Conservation (phyloP, 108 stramenopile species). For the Nannochloropsis salina region DNA sequence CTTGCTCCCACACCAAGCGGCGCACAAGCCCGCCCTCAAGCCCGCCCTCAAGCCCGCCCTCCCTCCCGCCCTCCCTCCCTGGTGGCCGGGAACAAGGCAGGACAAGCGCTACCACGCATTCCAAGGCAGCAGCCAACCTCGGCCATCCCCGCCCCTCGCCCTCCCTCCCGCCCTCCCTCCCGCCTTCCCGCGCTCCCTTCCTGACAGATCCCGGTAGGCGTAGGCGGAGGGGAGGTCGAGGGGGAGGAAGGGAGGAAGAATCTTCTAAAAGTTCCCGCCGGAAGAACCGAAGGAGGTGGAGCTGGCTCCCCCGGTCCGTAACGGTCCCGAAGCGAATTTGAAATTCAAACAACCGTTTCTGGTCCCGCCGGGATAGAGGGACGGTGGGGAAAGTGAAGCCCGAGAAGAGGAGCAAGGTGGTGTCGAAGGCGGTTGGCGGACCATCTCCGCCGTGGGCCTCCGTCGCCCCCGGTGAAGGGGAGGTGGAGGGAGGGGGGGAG, state of each 20-base stretch:
- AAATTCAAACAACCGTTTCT: not conserved
- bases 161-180: no score
- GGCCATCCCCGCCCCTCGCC: no score
- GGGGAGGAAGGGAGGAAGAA: not conserved
- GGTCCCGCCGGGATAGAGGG: not conserved
- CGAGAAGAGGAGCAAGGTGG: not conserved
- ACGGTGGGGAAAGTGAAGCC: not conserved
- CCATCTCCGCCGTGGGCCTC: no score
- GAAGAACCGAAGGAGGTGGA: not conserved
- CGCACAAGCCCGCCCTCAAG: not conserved
- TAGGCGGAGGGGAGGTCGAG: not conserved
- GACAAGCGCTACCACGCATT: no score
- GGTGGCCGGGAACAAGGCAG: not conserved
- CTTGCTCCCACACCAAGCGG: slow-evolving; percentile 12
- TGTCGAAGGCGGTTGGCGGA: no score
- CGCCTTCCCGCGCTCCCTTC: no score
- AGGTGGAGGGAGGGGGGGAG: no score
- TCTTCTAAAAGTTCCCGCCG: not conserved
- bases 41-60: not conserved
- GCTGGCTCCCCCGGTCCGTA: not conserved
- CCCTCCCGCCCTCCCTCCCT: not conserved
- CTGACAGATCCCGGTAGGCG: no score
- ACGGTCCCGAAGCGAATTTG: not conserved
- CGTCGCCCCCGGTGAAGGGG: not conserved
- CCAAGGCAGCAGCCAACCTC: no score